Evolutionary conservation across 2,329 filamentous ascomycete genomes (phyloP).

Genomic region (Pseudocercospora ulei): DNA sequence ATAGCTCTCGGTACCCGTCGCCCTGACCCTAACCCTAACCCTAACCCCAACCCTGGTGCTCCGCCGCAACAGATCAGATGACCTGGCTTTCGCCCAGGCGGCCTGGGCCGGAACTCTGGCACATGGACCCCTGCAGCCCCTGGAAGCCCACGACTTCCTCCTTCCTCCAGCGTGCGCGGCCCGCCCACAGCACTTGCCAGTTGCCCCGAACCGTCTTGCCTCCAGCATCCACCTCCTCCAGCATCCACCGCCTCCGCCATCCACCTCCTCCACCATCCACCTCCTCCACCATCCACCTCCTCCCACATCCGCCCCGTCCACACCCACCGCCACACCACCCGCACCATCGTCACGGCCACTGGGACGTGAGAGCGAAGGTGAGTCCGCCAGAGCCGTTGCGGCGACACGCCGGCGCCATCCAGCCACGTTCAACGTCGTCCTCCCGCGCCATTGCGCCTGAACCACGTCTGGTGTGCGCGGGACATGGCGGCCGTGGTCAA

Average conservation of each 20-base stretch:
- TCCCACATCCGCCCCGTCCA: constrained; percentile 1
- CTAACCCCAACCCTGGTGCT: too few relatives aligned
- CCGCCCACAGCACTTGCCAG: constrained; percentile 9
- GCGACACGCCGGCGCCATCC: constrained; percentile 4
- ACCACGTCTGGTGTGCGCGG: background rate
- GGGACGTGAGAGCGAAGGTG: constrained; percentile 12
- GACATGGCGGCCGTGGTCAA: background rate
- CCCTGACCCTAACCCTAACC: too few relatives aligned
- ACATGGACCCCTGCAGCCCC: constrained; percentile 17
- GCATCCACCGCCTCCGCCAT: background rate
- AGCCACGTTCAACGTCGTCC: constrained; percentile 9
- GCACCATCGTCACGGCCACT: background rate
- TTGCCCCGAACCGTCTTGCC: constrained; percentile 5
- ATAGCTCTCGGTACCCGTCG: too few relatives aligned
- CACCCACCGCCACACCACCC: constrained; percentile 1
- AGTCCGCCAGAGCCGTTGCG: background rate
- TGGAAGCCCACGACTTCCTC: constrained; percentile 17
- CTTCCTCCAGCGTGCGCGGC: constrained; percentile 18
- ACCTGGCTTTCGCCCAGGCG: constrained; percentile 8
- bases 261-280: background rate
- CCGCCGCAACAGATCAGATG: constrained; percentile 8
- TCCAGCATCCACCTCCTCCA: background rate
- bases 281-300: background rate
- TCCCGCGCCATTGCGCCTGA: constrained; percentile 1
- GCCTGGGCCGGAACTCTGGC: constrained; percentile 9